Evolutionary conservation across 805 yeast species (phyloP).

Genomic region (Scheffersomyces amazonensis): DNA sequence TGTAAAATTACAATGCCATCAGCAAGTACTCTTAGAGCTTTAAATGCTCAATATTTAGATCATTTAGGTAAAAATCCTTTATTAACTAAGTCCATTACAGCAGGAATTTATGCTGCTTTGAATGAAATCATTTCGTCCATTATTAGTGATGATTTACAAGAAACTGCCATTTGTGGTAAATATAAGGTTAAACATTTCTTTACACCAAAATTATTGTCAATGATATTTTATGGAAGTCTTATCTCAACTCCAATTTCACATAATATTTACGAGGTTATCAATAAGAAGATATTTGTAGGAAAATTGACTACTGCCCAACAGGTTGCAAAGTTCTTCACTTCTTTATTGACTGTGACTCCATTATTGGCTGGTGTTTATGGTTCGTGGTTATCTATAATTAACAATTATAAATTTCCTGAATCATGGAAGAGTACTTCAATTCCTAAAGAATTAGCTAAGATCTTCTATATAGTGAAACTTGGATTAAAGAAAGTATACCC

Average conservation of each 20-base stretch:
- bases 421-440: slow-evolving; percentile 1
- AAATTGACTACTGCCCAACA: slow-evolving; percentile 40
- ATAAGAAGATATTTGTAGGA: slow-evolving; percentile 40
- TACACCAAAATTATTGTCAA: slow-evolving; percentile 45
- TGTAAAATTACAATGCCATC: neutral
- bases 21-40: slow-evolving; percentile 1
- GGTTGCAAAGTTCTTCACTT: slow-evolving; percentile 47
- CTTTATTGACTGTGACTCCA: slow-evolving; percentile 58
- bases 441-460: slow-evolving; percentile 12
- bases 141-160: slow-evolving; percentile 44
- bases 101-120: slow-evolving; percentile 51
- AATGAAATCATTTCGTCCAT: slow-evolving; percentile 58
- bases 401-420: slow-evolving; percentile 23
- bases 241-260: slow-evolving; percentile 61
- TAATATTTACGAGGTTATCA: slow-evolving; percentile 46
- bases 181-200: slow-evolving; percentile 36
- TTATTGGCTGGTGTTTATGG: slow-evolving; percentile 46
- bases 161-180: slow-evolving; percentile 10
- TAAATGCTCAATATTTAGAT: slow-evolving; percentile 31
- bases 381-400: slow-evolving; percentile 51
- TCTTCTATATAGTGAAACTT: slow-evolving; percentile 16
- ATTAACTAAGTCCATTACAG: slow-evolving; percentile 56
- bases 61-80: slow-evolving; percentile 49
- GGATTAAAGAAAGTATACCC: slow-evolving; percentile 44
- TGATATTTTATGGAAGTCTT: slow-evolving; percentile 54